These are phyloP conservation scores for Ogataea angusta DNA, from an alignment of 805 yeast genomes.

Conservation along the genomic window DNA sequence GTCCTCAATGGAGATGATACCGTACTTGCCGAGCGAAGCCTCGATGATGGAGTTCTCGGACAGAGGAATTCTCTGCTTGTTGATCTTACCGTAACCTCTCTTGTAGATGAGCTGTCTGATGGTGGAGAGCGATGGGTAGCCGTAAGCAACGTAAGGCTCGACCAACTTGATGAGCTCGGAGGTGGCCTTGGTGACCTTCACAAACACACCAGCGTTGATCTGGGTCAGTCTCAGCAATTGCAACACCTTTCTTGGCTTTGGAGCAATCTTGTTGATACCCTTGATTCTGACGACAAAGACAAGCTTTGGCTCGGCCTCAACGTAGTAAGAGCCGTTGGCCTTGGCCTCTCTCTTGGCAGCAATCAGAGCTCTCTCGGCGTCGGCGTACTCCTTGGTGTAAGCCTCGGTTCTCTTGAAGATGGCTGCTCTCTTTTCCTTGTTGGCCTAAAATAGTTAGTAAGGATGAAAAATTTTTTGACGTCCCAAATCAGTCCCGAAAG, in stretches of 20 bases:
- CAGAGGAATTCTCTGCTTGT: slow-evolving; percentile 92
- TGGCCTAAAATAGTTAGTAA: slow-evolving; percentile 37
- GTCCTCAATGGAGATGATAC: slow-evolving; percentile 88
- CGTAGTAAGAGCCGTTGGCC: slow-evolving; percentile 92
- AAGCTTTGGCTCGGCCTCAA: slow-evolving; percentile 90
- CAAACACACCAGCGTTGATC: slow-evolving; percentile 93
- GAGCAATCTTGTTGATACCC: slow-evolving; percentile 98
- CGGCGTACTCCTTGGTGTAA: slow-evolving; percentile 92
- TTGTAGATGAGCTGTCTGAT: slow-evolving; percentile 91
- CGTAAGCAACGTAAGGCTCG: slow-evolving; percentile 96
- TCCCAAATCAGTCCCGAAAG: slow-evolving; percentile 72
- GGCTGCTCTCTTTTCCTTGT: slow-evolving; percentile 46
- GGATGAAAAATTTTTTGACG: slow-evolving; percentile 1
- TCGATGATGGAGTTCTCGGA: slow-evolving; percentile 86
- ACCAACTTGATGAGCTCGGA: slow-evolving; percentile 86
- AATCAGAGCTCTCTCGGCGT: slow-evolving; percentile 84
- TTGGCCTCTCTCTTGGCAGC: slow-evolving; percentile 90
- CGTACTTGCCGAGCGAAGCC: slow-evolving; percentile 86
- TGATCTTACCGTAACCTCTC: slow-evolving; percentile 97
- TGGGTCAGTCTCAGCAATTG: slow-evolving; percentile 91
- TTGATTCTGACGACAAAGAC: slow-evolving; percentile 97
- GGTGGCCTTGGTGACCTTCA: slow-evolving; percentile 94
- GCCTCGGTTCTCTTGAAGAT: slow-evolving; percentile 90
- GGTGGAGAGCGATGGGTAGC: slow-evolving; percentile 93
- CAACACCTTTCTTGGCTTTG: slow-evolving; percentile 98